phyloP scores from a whole-genome alignment of 73 alveolate species.

The Effrenium voratum region DNA sequence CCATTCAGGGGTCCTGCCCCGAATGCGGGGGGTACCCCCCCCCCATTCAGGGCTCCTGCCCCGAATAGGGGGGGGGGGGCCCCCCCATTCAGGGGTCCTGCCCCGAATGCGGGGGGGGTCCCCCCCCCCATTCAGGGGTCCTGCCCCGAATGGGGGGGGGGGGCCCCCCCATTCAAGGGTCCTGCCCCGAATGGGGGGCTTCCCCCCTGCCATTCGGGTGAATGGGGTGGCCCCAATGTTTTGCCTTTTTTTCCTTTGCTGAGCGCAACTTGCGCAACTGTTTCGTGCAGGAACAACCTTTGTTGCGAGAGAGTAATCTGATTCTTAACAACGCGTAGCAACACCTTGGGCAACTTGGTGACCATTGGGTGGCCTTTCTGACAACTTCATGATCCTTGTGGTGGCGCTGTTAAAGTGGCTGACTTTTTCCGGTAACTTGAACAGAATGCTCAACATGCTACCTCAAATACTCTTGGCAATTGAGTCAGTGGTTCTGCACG shows the following conservation, averaged over 20 bases:
- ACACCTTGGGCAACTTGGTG: no score
- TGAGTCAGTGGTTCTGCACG: not conserved
- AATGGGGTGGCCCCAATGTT: not conserved
- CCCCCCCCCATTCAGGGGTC: no score
- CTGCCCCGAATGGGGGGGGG: no score
- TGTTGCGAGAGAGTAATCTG: not conserved
- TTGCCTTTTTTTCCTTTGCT: not conserved
- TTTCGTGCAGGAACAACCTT: not conserved
- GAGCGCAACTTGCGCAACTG: not conserved
- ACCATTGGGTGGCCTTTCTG: not conserved
- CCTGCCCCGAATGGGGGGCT: slow-evolving; percentile 9
- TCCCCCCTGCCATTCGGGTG: not conserved
- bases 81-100: not conserved
- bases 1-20: not conserved
- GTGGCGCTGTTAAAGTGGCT: not conserved
- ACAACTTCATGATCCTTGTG: not conserved
- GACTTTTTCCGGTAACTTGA: no score
- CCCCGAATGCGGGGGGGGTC: not conserved
- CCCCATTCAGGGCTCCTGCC: not conserved
- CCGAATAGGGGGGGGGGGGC: not conserved
- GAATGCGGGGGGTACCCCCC: not conserved
- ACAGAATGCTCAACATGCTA: not conserved
- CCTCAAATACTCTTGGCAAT: not conserved
- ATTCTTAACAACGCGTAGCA: no score
- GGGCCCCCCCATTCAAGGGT: not conserved